Evolutionary conservation across 805 yeast species (phyloP), one percentile per base, ranked within the genome.

Genomic region (Saccharomycopsis synnaedendra): DNA sequence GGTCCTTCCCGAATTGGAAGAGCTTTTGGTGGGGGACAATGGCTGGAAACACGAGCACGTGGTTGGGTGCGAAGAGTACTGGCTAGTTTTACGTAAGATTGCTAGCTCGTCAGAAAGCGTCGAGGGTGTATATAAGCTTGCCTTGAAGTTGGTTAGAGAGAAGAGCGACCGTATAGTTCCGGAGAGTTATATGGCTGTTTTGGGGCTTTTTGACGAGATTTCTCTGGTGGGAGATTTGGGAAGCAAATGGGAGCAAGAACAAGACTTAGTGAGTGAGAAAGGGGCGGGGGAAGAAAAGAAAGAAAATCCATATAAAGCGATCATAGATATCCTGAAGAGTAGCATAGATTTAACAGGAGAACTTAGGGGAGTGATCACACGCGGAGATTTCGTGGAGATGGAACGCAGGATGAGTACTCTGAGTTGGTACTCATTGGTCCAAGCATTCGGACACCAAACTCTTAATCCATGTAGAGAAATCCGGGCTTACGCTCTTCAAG

Each of bases 381-480:
- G 51, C 4, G 56, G 60, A 9, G 59, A 61, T 3, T 69, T 71
- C 51, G 57, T 64, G n/a, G 49, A 60, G 31, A 64, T 61, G 4
- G 58, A 63, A 44, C 66, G 63, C 43, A 46, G 58, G 45, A 35
- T 38, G 47, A 47, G 54, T 59, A 1, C 63, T 63, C 41, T 69
- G 63, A 39, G 71, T 65, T 51, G 61, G 41, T 61, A 66, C 54
- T 82, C 95, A 1, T 67, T 85, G 51, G 69, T 84, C 32, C 90
- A 86, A 59, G 94, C 94, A 0, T 69, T 88, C 46, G 87, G 93
- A 0, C 90, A 84, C 57, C 96, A 89, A 61, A 85, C 96, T 60
- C 74, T 83, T 60, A 88, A 88, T 57, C 95, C 96, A 19, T 85
- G 95, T 60, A 69, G 85, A 31, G 88, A 85, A 58, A 67, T 88